Base-by-base conservation (phyloP, 805 yeast genomes). In the Starmerella apis region DNA sequence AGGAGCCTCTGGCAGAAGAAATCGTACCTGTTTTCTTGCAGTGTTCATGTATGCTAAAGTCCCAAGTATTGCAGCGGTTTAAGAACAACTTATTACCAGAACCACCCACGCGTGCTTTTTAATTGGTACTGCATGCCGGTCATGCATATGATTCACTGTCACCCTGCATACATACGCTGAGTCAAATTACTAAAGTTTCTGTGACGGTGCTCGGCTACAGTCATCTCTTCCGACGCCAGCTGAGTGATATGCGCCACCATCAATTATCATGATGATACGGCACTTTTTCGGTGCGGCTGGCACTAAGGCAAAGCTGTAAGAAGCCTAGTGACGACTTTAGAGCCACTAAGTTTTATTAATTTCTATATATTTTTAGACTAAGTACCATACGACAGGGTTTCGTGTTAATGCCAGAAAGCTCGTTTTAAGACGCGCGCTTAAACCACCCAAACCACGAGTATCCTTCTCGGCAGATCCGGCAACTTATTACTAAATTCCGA, bases 1-100 rank as follows among this genome's bases (percentile, higher is more conserved):
- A 9, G 44, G 44, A 23, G 44, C 5, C 4, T 41, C 44, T n/a
- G 44, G 44, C 13, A 41, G 32, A n/a, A 41, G 20, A 16, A 41
- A 41, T 5, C 33, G 44, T 3, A 41, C 44, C n/a, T 16, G 44
- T n/a, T 41, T 41, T 4, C n/a, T 25, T 3, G 24, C 23, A 9
- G 33, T 19, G 14, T 3, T 41, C 44, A 41, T 41, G 22, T n/a
- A 4, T 18, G n/a, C 11, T 6, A 11, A 8, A 14, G 14, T 31
- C n/a, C 7, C n/a, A 9, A 6, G 14, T 13, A 9, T 31, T 31
- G 35, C 35, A 6, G 35, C 35, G 2, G 9, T 4, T 14, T 31
- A 2, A 4, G 16, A 8, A 7, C 35, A 13, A 8, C 18, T 7
- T 31, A n/a, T 14, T 8, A n/a, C n/a, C n/a, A n/a, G n/a, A 31